Evolutionary conservation across 1,139 yeast species (phyloP).

Genomic region (Pichia sp.): DNA sequence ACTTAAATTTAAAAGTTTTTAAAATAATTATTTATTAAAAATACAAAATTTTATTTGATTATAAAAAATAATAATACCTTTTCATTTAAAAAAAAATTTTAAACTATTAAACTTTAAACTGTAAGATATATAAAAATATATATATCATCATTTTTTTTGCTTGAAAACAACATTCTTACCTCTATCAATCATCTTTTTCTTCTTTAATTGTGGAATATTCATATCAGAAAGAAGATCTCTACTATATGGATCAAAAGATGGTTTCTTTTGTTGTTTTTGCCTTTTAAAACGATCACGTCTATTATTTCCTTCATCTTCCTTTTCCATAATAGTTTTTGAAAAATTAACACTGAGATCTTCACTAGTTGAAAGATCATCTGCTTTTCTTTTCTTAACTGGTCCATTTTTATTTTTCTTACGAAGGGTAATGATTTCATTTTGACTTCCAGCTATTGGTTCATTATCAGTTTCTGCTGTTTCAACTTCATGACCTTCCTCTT

Average conservation of each 20-base stretch:
- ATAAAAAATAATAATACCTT: too few species aligned
- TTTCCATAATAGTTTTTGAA: slow-evolving; percentile 40
- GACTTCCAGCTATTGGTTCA: slow-evolving; percentile 20
- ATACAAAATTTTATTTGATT: too few species aligned
- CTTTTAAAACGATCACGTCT: slow-evolving; percentile 20
- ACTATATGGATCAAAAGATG: slow-evolving; percentile 56
- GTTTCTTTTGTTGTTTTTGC: slow-evolving; percentile 34
- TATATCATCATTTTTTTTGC: slow-evolving; percentile 7
- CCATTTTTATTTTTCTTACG: slow-evolving; percentile 30
- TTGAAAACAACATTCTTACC: slow-evolving; percentile 27
- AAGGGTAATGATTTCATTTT: slow-evolving; percentile 53
- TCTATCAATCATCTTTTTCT: slow-evolving; percentile 22
- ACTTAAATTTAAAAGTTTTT: neutral
- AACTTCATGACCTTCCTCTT: slow-evolving; percentile 11
- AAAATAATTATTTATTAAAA: too few species aligned
- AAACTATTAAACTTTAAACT: too few species aligned
- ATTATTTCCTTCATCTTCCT: slow-evolving; percentile 22
- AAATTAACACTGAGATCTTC: slow-evolving; percentile 37
- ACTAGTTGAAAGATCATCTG: slow-evolving; percentile 14
- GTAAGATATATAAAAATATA: neutral
- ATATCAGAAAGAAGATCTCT: slow-evolving; percentile 28
- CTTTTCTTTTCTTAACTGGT: slow-evolving; percentile 15
- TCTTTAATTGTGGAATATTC: slow-evolving; percentile 23
- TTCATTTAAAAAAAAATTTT: too few species aligned
- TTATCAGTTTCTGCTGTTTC: slow-evolving; percentile 9